Base-by-base conservation (phyloP, 768 basidiomycete species). In the Suillus weaverae region DNA sequence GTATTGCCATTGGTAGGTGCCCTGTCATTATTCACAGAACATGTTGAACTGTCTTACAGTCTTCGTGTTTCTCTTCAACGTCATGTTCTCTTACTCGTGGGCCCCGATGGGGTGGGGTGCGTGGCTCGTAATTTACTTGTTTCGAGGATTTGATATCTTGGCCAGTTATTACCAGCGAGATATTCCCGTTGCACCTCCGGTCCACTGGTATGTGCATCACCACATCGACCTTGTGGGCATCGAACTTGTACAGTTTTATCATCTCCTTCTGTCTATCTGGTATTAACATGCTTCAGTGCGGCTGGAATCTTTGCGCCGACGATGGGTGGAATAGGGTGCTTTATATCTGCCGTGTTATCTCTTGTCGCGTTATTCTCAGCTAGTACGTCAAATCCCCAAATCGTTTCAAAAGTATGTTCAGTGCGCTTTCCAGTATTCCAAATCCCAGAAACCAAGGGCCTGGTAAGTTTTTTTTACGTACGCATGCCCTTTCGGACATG, bases 191-290 rank as follows among this genome's bases (percentile, higher is more conserved):
- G 43, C 78, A 80, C 51, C 73, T 80, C 16, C 70, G 80, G 35
- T 76, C 79, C 8, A 81, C 78, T 16, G 80, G 80, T 32, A 77
- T 81, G 32, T 80, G 80, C 0, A 75, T 81, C 32, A 81, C 74
- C 8, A 78, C 81, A 5, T 81, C 81, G 16, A 68, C 74, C 0
- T 80, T 79, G 30, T 81, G 80, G 80, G 77, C 79, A 68, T 77
- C 78, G 33, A 81, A 79, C 61, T 77, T 76, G 74, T 76, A 64
- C 38, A 18, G 6, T 26, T 6, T 41, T 20, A 41, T 64, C 8
- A 14, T 57, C 20, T 51, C 50, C 5, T 33, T 36, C 10, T n/a
- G 36, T 26, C 2, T 35, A 41, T 46, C 20, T 32, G 30, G 13
- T 62, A 18, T 35, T 48, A 36, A 62, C 33, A 16, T 20, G 6